These are phyloP conservation scores for Pseudopyricularia cyperi DNA, from an alignment of 2,329 filamentous ascomycete genomes.

Conservation along the genomic window DNA sequence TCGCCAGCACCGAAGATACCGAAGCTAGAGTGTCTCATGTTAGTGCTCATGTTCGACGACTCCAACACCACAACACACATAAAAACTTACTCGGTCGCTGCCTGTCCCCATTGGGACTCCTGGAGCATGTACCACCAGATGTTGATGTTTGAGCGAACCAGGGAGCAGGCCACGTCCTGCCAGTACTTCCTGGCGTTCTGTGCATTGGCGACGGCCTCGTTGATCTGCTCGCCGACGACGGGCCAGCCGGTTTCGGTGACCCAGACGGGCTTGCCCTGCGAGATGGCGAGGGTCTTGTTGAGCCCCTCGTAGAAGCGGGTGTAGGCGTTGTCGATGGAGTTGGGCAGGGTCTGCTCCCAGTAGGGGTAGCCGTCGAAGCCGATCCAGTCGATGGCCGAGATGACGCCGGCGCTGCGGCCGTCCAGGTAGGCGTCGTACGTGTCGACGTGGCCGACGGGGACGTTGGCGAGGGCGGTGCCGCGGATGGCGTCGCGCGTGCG, in stretches of 20 bases:
- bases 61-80: background rate
- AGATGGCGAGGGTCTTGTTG: slow-evolving; percentile 28
- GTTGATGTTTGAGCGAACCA: slow-evolving; percentile 11
- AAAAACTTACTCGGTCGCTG: slow-evolving; percentile 12
- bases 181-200: slow-evolving; percentile 51
- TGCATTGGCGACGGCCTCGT: slow-evolving; percentile 37
- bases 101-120: slow-evolving; percentile 19
- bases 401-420: slow-evolving; percentile 41
- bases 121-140: slow-evolving; percentile 23
- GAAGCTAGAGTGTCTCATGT: slow-evolving; percentile 8
- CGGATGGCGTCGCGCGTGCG: slow-evolving; percentile 47
- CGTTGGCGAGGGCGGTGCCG: slow-evolving; percentile 25
- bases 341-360: slow-evolving; percentile 43
- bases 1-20: slow-evolving; percentile 21
- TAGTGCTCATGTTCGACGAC: background rate
- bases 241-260: slow-evolving; percentile 35
- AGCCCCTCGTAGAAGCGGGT: slow-evolving; percentile 39
- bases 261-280: slow-evolving; percentile 9
- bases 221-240: slow-evolving; percentile 35
- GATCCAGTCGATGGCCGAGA: slow-evolving; percentile 49
- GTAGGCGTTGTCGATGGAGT: slow-evolving; percentile 39
- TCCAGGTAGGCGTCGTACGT: slow-evolving; percentile 53
- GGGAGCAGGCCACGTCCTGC: slow-evolving; percentile 41
- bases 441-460: slow-evolving; percentile 52
- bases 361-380: slow-evolving; percentile 54